Evolutionary conservation across 2,329 filamentous ascomycete species (phyloP).

Genomic region (Fusarium devonianum): DNA sequence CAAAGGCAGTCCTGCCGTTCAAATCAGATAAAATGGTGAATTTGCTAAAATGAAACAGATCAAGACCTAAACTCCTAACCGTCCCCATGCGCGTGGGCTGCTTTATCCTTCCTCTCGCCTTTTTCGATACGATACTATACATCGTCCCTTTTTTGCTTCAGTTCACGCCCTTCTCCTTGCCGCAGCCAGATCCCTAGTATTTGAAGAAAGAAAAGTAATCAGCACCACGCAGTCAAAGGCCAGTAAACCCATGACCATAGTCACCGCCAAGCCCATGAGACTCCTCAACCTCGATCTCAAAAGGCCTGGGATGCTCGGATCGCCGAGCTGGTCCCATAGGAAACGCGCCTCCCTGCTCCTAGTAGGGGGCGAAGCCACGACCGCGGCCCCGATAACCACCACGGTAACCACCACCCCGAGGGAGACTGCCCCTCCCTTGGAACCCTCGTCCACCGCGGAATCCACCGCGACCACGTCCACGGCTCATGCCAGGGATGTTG

Average conservation of each 20-base stretch:
- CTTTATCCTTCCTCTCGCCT: conserved; percentile 21
- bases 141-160: conserved; percentile 20
- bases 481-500: conserved; percentile 92
- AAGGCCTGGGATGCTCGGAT: conserved; percentile 30
- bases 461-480: conserved; percentile 64
- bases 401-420: conserved; percentile 62
- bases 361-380: conserved; percentile 72
- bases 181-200: conserved; percentile 14
- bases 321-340: conserved; percentile 26
- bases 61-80: conserved; percentile 38
- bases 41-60: conserved; percentile 23
- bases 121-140: conserved; percentile 32
- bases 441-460: conserved; percentile 57
- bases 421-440: conserved; percentile 61
- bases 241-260: conserved; percentile 15
- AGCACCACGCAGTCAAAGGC: conserved; percentile 11
- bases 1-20: neutral
- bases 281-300: conserved; percentile 40
- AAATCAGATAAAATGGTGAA: neutral
- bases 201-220: conserved; percentile 14
- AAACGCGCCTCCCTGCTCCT: conserved; percentile 48
- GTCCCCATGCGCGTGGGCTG: conserved; percentile 24
- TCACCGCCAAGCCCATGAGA: conserved; percentile 25
- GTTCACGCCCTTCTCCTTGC: conserved; percentile 35
- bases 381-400: conserved; percentile 72